Evolutionary conservation across 228 moss, liverwort and hornwort genomes (phyloP), one percentile per base, ranked within the genome.

Genomic region (Sphagnum magellanicum): DNA sequence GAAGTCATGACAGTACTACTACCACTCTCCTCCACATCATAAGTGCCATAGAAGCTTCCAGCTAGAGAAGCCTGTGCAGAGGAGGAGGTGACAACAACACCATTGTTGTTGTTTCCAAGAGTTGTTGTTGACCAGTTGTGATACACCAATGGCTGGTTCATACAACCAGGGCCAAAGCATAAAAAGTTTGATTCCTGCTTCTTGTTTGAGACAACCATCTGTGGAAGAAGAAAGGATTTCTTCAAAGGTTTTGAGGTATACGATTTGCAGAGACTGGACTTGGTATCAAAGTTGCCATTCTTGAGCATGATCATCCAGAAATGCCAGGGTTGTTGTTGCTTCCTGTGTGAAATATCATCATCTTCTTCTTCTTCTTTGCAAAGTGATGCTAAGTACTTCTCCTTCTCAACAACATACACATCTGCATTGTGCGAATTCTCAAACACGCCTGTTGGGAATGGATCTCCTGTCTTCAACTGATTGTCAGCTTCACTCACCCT

Each of bases 291-390:
- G 70, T 95, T 95, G 11, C 92, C 94, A 72, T 92, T 95, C 77
- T 95, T 95, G 60, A 95, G 81, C 94, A 95, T 95, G 73, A 95
- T 79, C 94, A 90, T 95, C 94, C 94, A 95, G 63, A 90, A 95
- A 66, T 86, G 80, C 94, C 94, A 95, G 6, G 92, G 80, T 32
- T 32, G 5, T 4, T 32, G 32, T 32, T 32, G 32, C 32, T 32
- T 32, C 32, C 32, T 32, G 32, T 32, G 32, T 32, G 3, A 52
- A 8, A 10, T 5, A 0, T 64, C n/a, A 9, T 81, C 50, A 4
- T 80, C 63, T 15, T 61, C 84, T 49, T 75, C 70, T 4, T 80
- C 63, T 17, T 61, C 84, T 50, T 75, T 68, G 71, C 94, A 95
- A 4, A 90, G 76, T 8, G 77, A 75, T 5, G 78, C 94, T 10